Evolutionary conservation across 2,329 filamentous ascomycete species (phyloP), one percentile per base, ranked within the genome.

Genomic region (Mycogone perniciosa): DNA sequence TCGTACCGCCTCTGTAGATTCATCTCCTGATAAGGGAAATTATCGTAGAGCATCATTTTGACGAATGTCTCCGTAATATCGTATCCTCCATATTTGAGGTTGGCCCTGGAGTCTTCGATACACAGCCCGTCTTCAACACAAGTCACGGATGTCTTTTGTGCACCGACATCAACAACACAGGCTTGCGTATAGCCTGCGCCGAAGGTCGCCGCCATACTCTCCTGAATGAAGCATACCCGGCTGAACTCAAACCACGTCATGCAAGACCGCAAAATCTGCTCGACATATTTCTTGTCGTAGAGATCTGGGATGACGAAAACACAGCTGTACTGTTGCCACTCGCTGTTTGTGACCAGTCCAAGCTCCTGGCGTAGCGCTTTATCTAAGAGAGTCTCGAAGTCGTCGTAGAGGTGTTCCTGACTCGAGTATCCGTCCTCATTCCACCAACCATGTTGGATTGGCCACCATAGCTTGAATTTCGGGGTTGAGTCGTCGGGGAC

Each of bases 251-350:
- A 93, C 71, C 92, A 91, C 44, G 81, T 85, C 74, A 97, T 86
- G 60, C 92, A 82, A 53, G 93, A 88, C 50, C 91, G 85, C 39
- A 99, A 75, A 7, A 95, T 74, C 64, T 87, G 84, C 45, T 89
- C 89, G 13, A 97, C 89, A 57, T 96, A 95, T 46, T 82, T 82
- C 67, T 95, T 95, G 71, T 99, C 93, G 70, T 97, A 99, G 7
- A 99, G 76, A 66, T 99, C 93, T 0, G 93, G 93, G 43, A 99
- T 95, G 56, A 99, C 85, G 62, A 97, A 89, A n/a, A 96, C 91
- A 60, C 90, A 96, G 61, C 88, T 93, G 69, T 96, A 97, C 65
- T 95, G 88, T 49, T 80, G 80, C 84, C 91, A 95, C 46, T 92
- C 84, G 60, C 85, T 87, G 61, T 87, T 87, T 56, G 82, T 84